Base-by-base conservation (phyloP, 331 rosid species). In the Stylosanthes scabra region DNA sequence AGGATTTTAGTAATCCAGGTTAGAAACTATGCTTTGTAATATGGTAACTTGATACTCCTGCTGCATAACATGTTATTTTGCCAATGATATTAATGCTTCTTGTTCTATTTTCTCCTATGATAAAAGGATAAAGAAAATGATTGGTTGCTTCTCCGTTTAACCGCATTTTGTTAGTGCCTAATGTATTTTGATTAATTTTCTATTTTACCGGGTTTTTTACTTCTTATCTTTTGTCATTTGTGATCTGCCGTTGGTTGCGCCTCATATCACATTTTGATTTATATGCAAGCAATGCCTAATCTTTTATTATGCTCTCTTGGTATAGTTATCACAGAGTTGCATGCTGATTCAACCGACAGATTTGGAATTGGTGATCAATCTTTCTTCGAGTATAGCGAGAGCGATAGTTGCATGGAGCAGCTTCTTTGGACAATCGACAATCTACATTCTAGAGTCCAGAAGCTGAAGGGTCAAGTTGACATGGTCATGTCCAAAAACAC, bases 1-100 rank as follows among this genome's bases (percentile, higher is more conserved):
- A 87, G 11, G 96, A 94, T 60, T 84, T 83, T 64, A 78, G 85
- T 55, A 87, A 84, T 77, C 89, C 87, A 77, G 97, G 97, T 93
- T 85, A 80, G 79, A 67, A 47, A 69, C 75, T 71, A 55, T 57
- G 11, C 74, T 66, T 47, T 47, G 8, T 25, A 31, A 57, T 20
- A 20, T 56, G 68, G 65, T 49, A 78, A 65, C 77, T 51, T 65
- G 49, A 40, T 16, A 52, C 10, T 59, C 34, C 54, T 57, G 56
- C 68, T 68, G 66, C 68, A 37, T 37, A 62, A 68, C 40, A 64
- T 78, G 80, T 46, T 59, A 80, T 65, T 59, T 44, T 52, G 69
- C 72, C 15, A 55, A 9, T 45, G n/a, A 55, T 68, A 51, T 74
- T 77, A 59, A 62, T 14, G 44, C 58, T 52, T 72, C 70, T 63